phyloP scores from a whole-genome alignment of 768 basidiomycete species.

The Boletus rex-veris region DNA sequence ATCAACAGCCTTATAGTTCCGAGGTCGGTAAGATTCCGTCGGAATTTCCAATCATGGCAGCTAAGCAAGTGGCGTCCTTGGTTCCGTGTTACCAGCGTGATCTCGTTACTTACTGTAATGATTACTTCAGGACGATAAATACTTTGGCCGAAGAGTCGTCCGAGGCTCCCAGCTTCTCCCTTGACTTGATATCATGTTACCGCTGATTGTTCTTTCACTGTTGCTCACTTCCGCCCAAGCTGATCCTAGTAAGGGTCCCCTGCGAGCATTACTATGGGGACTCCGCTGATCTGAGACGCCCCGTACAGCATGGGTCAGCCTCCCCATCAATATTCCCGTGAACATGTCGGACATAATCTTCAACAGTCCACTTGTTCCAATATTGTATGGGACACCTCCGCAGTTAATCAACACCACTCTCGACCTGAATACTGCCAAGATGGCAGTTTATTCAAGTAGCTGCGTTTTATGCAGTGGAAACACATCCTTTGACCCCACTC shows the following conservation, averaged over 20 bases:
- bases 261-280: background rate
- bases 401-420: conserved; percentile 16
- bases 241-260: background rate
- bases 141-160: too few relatives aligned
- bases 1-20: too few relatives aligned
- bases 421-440: conserved; percentile 16
- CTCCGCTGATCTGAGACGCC: background rate
- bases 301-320: conserved; percentile 14
- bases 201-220: background rate
- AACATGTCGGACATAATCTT: conserved; percentile 12
- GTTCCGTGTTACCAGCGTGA: too few relatives aligned
- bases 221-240: background rate
- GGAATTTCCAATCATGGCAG: too few relatives aligned
- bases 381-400: conserved; percentile 15
- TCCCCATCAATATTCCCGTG: conserved; percentile 11
- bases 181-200: background rate
- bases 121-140: too few relatives aligned
- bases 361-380: conserved; percentile 16
- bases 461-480: conserved; percentile 24
- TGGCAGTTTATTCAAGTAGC: conserved; percentile 18
- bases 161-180: background rate
- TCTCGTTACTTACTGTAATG: too few relatives aligned
- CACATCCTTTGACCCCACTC: conserved; percentile 9
- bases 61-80: too few relatives aligned
- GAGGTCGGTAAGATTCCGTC: too few relatives aligned